Evolutionary conservation across 257 asterid genomes (phyloP), one percentile per base, ranked within the genome.

Genomic region (Mitragyna speciosa): DNA sequence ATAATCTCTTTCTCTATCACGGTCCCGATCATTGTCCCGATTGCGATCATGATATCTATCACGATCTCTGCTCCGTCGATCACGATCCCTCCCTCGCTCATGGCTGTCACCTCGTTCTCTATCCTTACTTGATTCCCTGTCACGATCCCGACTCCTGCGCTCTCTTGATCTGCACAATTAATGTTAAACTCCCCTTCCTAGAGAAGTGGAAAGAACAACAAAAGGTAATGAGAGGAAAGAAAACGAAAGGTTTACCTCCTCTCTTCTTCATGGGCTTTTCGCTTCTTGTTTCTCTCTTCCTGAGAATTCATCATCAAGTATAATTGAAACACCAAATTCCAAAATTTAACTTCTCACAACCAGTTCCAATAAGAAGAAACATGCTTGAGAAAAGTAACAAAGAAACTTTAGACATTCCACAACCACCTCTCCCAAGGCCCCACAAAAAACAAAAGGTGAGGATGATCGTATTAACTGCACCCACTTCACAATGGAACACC

Each of bases 221-320:
- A 41, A 31, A 67, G 45, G 52, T n/a, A 66, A 36, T 17, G 63
- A 33, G 20, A 36, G 30, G 65, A n/a, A 14, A 67, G 33, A 72
- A 36, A 54, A 63, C 28, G 51, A 48, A 45, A 30, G 8, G 73
- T 61, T 78, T 71, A 92, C 97, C 94, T 92, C 82, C 92, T 87
- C 85, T 94, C 97, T 85, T 92, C 99, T 90, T 95, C 98, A 75
- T 36, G 11, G 73, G 92, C 96, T 86, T 87, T 95, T 39, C 87
- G 91, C 79, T 94, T 95, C 90, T 86, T 83, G 86, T 89, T 91
- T 86, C 88, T 87, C 84, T 89, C 97, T 84, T 93, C 99, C 99
- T 95, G 94, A 78, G 39, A 86, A 82, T 67, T 79, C 79, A 87
- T 30, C 61, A 82, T 75, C 82, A 76, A 76, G 47, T 75, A 73